Conservation (phyloP, 2,329 filamentous ascomycete genomes). For the Fusarium brachygibbosum region DNA sequence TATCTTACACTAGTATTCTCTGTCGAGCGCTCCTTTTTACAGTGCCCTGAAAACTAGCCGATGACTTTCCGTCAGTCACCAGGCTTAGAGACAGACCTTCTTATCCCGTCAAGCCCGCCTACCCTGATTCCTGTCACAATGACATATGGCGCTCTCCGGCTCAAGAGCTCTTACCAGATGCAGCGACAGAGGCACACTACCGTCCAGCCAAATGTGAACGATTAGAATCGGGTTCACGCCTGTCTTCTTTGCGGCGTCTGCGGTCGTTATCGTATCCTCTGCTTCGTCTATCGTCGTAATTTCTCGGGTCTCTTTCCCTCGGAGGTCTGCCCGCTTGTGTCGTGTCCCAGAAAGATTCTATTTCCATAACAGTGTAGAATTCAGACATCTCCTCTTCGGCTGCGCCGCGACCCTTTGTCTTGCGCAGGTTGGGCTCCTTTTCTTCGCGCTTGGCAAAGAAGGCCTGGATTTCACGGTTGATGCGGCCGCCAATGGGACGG, state of each 20-base stretch:
- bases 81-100: not conserved
- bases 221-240: not conserved
- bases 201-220: not conserved
- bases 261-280: not conserved
- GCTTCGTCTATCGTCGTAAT: not conserved
- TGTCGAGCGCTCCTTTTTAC: not conserved
- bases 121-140: not conserved
- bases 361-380: conserved; percentile 33
- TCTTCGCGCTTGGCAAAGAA: conserved; percentile 55
- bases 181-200: not conserved
- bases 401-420: conserved; percentile 31
- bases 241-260: not conserved
- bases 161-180: not conserved
- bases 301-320: not conserved
- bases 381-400: conserved; percentile 43
- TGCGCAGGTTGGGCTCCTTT: conserved; percentile 52
- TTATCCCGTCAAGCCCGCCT: not conserved
- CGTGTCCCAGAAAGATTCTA: conserved; percentile 54
- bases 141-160: not conserved
- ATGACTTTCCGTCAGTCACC: not conserved
- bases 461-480: conserved; percentile 56
- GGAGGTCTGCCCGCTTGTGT: conserved; percentile 33
- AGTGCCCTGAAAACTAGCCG: not conserved
- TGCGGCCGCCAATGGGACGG: conserved; percentile 51
- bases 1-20: conserved; percentile 17